A percentile compares a stretch with the other conserved stretches of the same genome.
Conservation (phyloP, 441 rosid species). For the Euphorbia corollata region DNA sequence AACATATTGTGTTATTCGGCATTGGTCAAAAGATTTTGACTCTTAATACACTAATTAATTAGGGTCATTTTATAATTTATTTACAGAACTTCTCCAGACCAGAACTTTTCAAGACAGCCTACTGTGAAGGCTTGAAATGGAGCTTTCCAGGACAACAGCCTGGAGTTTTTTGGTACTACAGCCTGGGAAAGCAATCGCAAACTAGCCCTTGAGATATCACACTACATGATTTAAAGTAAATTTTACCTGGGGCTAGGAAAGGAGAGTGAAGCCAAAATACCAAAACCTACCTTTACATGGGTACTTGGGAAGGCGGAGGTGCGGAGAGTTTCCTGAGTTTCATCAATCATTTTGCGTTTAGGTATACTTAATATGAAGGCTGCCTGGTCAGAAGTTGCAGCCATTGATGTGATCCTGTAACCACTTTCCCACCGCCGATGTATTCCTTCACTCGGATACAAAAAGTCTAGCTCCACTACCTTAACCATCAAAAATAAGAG, state of each 20-base stretch:
- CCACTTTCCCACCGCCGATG: constrained; percentile 77
- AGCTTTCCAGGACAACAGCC: too few species aligned
- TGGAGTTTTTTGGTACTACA: too few species aligned
- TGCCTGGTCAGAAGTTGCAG: constrained; percentile 78
- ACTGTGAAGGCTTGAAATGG: too few species aligned
- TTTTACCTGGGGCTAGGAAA: background rate
- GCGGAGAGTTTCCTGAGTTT: constrained; percentile 88
- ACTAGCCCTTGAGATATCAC: background rate
- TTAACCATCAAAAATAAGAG: constrained; percentile 18
- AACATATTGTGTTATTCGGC: too few species aligned
- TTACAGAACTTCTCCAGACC: too few species aligned
- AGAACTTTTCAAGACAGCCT: too few species aligned
- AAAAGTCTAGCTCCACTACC: constrained; percentile 92
- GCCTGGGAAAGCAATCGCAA: background rate
- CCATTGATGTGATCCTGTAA: constrained; percentile 75
- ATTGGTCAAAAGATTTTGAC: too few species aligned
- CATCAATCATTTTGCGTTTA: constrained; percentile 60
- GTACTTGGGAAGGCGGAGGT: constrained; percentile 89
- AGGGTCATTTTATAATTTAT: too few species aligned
- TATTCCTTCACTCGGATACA: constrained; percentile 81
- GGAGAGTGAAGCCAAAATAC: too few species aligned
- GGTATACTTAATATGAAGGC: constrained; percentile 77
- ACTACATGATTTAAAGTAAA: background rate
- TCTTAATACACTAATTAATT: too few species aligned
- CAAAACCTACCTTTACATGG: constrained; percentile 63